Conservation (phyloP, 1,284 basidiomycete genomes). For the Cryptococcus sp. region DNA sequence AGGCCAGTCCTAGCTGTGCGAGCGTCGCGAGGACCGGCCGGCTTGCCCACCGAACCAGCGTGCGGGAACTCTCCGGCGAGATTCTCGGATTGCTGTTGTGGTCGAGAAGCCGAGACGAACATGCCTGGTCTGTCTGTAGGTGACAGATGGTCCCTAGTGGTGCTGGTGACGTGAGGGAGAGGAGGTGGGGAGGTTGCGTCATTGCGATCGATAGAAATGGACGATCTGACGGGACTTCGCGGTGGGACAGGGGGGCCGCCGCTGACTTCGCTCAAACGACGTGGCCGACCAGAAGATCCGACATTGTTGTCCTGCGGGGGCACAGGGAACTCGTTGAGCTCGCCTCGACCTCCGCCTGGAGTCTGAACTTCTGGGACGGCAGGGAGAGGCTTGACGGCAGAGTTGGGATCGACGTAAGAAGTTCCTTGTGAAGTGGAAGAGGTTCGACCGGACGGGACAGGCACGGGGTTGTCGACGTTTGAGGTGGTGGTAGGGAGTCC, state of each 20-base stretch:
- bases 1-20: background rate
- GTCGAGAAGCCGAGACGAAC: conserved; percentile 7
- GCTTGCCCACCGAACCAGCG: background rate
- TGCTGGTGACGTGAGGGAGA: conserved; percentile 14
- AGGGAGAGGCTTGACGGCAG: conserved; percentile 19
- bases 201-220: background rate
- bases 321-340: conserved; percentile 4
- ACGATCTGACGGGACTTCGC: conserved; percentile 4
- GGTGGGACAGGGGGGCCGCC: conserved; percentile 4
- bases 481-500: conserved; percentile 25
- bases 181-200: conserved; percentile 9
- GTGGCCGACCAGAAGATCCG: background rate
- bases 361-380: conserved; percentile 16
- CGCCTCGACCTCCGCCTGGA: background rate
- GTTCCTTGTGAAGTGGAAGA: conserved; percentile 1
- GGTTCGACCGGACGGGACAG: background rate
- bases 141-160: conserved; percentile 6
- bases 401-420: background rate
- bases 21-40: background rate
- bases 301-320: conserved; percentile 1
- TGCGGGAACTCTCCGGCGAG: background rate
- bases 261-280: background rate
- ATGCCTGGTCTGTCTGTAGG: conserved; percentile 8
- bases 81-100: background rate
- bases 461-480: conserved; percentile 26